Conservation (phyloP, 1,139 yeast species). For the Debaryomyces sp. region DNA sequence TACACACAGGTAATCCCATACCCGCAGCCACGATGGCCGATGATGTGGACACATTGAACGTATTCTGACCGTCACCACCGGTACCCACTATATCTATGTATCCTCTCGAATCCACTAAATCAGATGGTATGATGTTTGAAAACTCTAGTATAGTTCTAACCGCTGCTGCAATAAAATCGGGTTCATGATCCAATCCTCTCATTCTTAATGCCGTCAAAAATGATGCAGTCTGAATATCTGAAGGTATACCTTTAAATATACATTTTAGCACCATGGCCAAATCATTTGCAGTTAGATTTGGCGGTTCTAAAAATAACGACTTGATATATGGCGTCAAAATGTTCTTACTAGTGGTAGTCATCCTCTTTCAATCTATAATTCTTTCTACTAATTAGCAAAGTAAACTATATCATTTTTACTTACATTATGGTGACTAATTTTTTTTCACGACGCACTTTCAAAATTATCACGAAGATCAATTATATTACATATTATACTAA, state of each 20-base stretch:
- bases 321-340: slow-evolving; percentile 65
- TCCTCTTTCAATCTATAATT: slow-evolving; percentile 3
- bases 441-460: slow-evolving; percentile 2
- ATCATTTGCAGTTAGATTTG: slow-evolving; percentile 61
- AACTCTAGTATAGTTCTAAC: slow-evolving; percentile 68
- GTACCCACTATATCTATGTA: slow-evolving; percentile 94
- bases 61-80: slow-evolving; percentile 97
- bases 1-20: slow-evolving; percentile 78
- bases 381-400: background rate
- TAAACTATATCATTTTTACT: background rate
- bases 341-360: slow-evolving; percentile 23
- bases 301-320: slow-evolving; percentile 60
- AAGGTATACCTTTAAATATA: slow-evolving; percentile 60
- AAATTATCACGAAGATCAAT: background rate
- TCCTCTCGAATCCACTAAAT: slow-evolving; percentile 50
- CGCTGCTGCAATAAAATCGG: slow-evolving; percentile 84
- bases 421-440: background rate
- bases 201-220: slow-evolving; percentile 77
- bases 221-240: slow-evolving; percentile 75
- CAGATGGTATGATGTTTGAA: slow-evolving; percentile 52
- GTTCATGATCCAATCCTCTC: slow-evolving; percentile 77
- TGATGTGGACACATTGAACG: slow-evolving; percentile 94
- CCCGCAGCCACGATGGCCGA: slow-evolving; percentile 95
- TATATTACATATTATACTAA: background rate
- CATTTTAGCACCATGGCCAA: slow-evolving; percentile 60